Conservation (phyloP, 1,139 yeast species). For the Kodamaea sp. region DNA sequence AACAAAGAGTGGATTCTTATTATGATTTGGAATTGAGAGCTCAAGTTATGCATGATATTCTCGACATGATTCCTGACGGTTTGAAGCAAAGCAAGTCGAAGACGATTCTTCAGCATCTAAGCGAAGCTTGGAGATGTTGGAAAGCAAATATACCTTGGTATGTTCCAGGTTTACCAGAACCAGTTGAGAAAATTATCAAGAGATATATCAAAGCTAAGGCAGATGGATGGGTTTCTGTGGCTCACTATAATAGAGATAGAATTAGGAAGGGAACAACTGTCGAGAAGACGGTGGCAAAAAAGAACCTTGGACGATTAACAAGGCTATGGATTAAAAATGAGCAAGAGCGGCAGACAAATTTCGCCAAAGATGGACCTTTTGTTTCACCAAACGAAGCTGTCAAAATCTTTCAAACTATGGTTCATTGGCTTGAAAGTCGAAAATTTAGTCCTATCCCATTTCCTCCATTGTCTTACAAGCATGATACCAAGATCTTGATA, state of each 20-base stretch:
- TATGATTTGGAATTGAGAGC: constrained; percentile 92
- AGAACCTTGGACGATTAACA: constrained; percentile 88
- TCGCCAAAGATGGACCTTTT: constrained; percentile 86
- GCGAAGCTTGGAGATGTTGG: constrained; percentile 99
- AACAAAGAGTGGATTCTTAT: constrained; percentile 93
- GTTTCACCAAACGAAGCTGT: constrained; percentile 89
- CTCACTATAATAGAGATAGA: constrained; percentile 89
- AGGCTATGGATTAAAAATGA: constrained; percentile 91
- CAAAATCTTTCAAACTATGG: constrained; percentile 81
- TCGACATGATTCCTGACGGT: constrained; percentile 97
- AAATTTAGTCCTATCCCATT: constrained; percentile 87
- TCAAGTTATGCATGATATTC: constrained; percentile 91
- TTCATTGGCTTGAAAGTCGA: constrained; percentile 88
- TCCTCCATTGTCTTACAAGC: constrained; percentile 90
- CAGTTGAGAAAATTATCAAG: constrained; percentile 81
- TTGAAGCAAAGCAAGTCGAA: constrained; percentile 84
- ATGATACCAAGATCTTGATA: constrained; percentile 86
- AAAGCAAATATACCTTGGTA: constrained; percentile 98
- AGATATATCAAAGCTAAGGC: constrained; percentile 94
- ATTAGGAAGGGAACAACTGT: constrained; percentile 86
- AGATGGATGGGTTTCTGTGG: constrained; percentile 94
- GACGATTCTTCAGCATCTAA: constrained; percentile 86
- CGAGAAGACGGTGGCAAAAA: constrained; percentile 91
- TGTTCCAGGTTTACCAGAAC: constrained; percentile 94
- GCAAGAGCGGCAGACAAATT: constrained; percentile 81